Base-by-base conservation (phyloP, 192 early-diverging fungal species). In the Funneliformis geosporum region DNA sequence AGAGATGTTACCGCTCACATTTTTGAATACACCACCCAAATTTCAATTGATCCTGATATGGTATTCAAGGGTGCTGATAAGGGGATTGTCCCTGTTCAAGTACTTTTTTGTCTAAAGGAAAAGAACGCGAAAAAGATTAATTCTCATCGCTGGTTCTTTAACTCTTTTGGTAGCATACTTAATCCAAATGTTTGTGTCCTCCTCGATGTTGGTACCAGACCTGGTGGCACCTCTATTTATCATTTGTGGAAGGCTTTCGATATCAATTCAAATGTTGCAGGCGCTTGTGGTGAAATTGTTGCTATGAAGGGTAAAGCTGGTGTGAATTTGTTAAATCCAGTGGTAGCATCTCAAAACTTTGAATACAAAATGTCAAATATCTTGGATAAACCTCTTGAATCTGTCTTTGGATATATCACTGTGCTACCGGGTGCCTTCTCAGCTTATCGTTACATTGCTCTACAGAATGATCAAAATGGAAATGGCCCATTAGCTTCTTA, bases 61-160 rank as follows among this genome's bases (percentile, higher is more conserved):
- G 86, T 90, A 70, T 85, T 92, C 60, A 88, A 88, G 81, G 92
- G 90, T 59, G 84, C 85, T 14, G 86, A 90, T 38, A 87, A 93
- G 65, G 88, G 90, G 60, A 85, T 88, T 23, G 91, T 93, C 12
- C 94, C 94, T 68, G 86, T 91, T 65, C 95, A 96, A 85, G 87
- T 91, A 27, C 83, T 97, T 42, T 97, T 97, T 83, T 93, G 94
- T 85, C 84, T 97, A 9, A 97, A 97, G 83, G 95, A 97, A 85
- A 94, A 95, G 86, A 97, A 97, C 80, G 91, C 91, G 75, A 97
- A 96, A 83, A 96, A 96, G 84, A 92, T 96, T 81, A 96, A 93
- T 75, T 93, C 89, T 38, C 91, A 92, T 85, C 86, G 91, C 73
- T 92, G 91, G 91, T 92, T 92, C 82, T 92, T 92, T 76, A 88